phyloP scores from a whole-genome alignment of 495 filamentous ascomycete genomes.

The Aspergillus biplanus region DNA sequence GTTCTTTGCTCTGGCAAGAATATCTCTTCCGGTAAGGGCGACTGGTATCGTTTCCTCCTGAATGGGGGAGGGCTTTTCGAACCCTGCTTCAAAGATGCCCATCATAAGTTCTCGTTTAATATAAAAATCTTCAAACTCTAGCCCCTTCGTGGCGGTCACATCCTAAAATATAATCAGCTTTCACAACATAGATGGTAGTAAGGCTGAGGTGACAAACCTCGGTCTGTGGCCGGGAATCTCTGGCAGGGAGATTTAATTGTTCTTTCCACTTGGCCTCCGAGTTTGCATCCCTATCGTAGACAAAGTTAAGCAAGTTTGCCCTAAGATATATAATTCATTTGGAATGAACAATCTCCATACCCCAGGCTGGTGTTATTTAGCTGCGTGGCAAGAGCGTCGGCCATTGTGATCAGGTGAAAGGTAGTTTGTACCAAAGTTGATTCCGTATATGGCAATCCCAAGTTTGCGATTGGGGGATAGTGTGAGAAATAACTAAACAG shows the following conservation, averaged over 20 bases:
- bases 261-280: conserved; percentile 76
- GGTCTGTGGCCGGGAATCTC: conserved; percentile 88
- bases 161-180: conserved; percentile 58
- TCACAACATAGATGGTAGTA: not conserved
- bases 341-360: conserved; percentile 44
- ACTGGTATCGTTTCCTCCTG: conserved; percentile 99
- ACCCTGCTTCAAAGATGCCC: conserved; percentile 98
- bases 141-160: conserved; percentile 94
- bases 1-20: conserved; percentile 96
- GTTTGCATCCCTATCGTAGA: conserved; percentile 49
- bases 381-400: conserved; percentile 66
- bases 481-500: too few species aligned
- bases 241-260: conserved; percentile 73
- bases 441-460: not conserved
- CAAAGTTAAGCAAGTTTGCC: conserved; percentile 19
- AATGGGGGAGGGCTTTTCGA: conserved; percentile 97
- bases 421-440: not conserved
- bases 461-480: too few species aligned
- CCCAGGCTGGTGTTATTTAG: conserved; percentile 72
- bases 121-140: conserved; percentile 96
- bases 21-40: conserved; percentile 91
- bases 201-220: conserved; percentile 64
- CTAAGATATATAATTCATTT: conserved; percentile 18
- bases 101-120: conserved; percentile 94
- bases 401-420: conserved; percentile 46